These are phyloP conservation scores for Aspergillus tamarii DNA, from an alignment of 2,329 filamentous ascomycete species.

Conservation along the genomic window DNA sequence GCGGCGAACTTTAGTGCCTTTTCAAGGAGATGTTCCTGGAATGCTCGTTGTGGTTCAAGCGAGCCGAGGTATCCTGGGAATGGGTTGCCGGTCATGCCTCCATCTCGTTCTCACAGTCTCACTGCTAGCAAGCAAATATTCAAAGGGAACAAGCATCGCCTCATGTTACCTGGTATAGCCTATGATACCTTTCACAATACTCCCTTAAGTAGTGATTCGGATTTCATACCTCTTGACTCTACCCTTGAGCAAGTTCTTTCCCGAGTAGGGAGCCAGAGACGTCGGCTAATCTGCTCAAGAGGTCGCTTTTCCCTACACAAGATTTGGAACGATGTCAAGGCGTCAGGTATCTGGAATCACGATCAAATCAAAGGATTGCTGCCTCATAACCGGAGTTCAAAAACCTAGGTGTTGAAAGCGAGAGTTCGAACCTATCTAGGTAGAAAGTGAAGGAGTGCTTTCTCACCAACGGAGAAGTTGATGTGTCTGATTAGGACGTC, in stretches of 20 bases:
- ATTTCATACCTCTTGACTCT: slow-evolving; percentile 27
- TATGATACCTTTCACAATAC: slow-evolving; percentile 22
- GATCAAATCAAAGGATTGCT: neutral
- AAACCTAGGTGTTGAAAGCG: neutral
- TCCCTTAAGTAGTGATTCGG: slow-evolving; percentile 16
- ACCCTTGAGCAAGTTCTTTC: slow-evolving; percentile 24
- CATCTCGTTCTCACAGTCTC: slow-evolving; percentile 30
- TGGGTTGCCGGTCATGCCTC: slow-evolving; percentile 31
- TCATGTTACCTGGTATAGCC: slow-evolving; percentile 23
- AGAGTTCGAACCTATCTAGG: neutral
- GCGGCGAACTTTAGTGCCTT: slow-evolving; percentile 36
- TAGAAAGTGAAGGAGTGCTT: slow-evolving; percentile 2
- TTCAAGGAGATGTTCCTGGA: slow-evolving; percentile 21
- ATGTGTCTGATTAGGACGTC: slow-evolving; percentile 2
- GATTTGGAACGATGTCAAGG: slow-evolving; percentile 14
- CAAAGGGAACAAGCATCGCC: slow-evolving; percentile 8
- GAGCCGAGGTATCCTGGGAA: slow-evolving; percentile 26
- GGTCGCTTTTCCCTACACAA: slow-evolving; percentile 15
- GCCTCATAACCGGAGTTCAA: slow-evolving; percentile 1
- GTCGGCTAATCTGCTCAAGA: slow-evolving; percentile 13
- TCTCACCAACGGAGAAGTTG: slow-evolving; percentile 10
- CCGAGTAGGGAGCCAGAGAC: slow-evolving; percentile 14
- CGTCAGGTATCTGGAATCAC: slow-evolving; percentile 3
- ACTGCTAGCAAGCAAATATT: slow-evolving; percentile 29
- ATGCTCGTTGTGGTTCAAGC: slow-evolving; percentile 4